These are phyloP conservation scores for Fusarium luffae DNA, from an alignment of 2,329 filamentous ascomycete genomes.

Conservation along the genomic window DNA sequence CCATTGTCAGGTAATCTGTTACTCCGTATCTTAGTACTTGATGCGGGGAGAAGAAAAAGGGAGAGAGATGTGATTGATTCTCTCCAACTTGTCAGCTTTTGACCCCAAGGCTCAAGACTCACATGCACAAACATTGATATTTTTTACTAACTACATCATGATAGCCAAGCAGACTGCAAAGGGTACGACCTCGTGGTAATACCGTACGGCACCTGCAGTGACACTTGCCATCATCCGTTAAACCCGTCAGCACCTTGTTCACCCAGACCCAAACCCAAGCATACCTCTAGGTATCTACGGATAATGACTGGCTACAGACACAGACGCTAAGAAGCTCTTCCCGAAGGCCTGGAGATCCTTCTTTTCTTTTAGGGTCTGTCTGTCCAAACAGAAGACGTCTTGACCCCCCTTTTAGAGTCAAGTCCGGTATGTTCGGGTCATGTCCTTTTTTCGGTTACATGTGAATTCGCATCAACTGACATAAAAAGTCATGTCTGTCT, in stretches of 20 bases:
- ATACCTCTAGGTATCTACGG: too few species aligned
- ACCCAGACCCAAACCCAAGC: neutral
- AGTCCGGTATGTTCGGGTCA: slow-evolving; percentile 14
- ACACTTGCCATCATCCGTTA: slow-evolving; percentile 4
- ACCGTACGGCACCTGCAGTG: slow-evolving; percentile 17
- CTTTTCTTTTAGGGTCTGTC: neutral
- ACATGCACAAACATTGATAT: slow-evolving; percentile 6
- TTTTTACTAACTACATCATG: neutral
- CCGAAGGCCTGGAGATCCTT: slow-evolving; percentile 18
- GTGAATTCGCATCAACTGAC: slow-evolving; percentile 35
- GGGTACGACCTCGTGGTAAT: neutral
- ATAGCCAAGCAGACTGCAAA: slow-evolving; percentile 6
- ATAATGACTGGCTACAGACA: neutral
- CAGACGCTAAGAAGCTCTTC: slow-evolving; percentile 17
- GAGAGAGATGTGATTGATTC: neutral
- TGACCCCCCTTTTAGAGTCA: neutral
- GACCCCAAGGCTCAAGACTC: slow-evolving; percentile 12
- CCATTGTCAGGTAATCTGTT: neutral
- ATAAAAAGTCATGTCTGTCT: neutral
- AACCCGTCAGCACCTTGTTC: slow-evolving; percentile 35
- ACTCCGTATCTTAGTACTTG: neutral
- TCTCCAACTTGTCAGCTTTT: slow-evolving; percentile 30
- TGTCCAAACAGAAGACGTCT: slow-evolving; percentile 19
- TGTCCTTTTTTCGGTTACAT: slow-evolving; percentile 41
- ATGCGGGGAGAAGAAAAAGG: neutral